Evolutionary conservation across 2,329 filamentous ascomycete genomes (phyloP), one percentile per base, ranked within the genome.

Genomic region (Plectosphaerella cucumerina): DNA sequence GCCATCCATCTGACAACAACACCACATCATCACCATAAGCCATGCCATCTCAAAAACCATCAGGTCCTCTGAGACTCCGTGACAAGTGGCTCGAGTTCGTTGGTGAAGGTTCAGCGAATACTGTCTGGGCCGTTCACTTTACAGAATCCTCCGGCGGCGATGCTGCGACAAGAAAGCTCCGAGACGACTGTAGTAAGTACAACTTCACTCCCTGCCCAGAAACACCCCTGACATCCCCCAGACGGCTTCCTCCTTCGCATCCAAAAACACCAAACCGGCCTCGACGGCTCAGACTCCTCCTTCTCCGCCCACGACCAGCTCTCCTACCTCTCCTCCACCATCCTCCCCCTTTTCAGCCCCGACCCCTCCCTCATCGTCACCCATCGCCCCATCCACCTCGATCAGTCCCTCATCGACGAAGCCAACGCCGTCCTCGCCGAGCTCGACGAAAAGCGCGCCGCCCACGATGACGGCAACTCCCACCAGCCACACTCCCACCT

Each of bases 51-150:
- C 47, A 48, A 10, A 48, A 42, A 31, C 47, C 47, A 3, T 35
- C 34, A 3, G 47, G 35, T 6, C 14, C 15, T 4, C 21, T 39
- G 22, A 22, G 47, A 10, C 47, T 48, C 35, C 35, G 47, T 15
- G 47, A 48, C 47, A 48, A 48, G 35, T 48, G 47, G 47, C 47
- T 48, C 35, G 37, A 66, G 48, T 70, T 81, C 51, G 67, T 83
- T 20, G 79, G 77, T 22, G 89, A 94, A 66, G 89, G 89, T 21
- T 85, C 87, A 21, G 88, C 89, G 49, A 93, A 94, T 65, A 78
- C 86, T 48, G 85, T 92, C 21, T 53, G 39, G 45, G 44, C 20
- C 17, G 17, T 46, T 34, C 34, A 50, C 45, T 51, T 59, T 39
- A 48, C 48, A 17, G 48, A 72, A 67, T 60, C 54, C 63, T 61